Percentiles rank a stretch among this genome's conserved stretches.
Conservation (phyloP, 2,329 filamentous ascomycete genomes). For the Dendrostoma leiphaemia region DNA sequence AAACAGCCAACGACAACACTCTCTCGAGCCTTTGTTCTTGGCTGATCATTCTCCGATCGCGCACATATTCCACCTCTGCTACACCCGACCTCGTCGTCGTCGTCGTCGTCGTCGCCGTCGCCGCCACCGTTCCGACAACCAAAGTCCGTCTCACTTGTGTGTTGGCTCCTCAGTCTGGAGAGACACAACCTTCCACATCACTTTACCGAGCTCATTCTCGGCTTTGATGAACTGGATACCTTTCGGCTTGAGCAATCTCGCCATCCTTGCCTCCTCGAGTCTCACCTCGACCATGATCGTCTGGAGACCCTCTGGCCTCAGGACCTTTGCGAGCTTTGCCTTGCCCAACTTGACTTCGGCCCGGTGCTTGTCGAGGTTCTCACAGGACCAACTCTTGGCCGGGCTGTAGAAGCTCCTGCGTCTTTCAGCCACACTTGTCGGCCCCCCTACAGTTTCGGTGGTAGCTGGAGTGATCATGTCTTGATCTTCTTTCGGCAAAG, state of each 20-base stretch:
- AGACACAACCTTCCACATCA: neutral
- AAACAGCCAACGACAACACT: neutral
- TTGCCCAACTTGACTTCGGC: slow-evolving; percentile 1
- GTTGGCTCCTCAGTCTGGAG: no score
- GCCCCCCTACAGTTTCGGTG: neutral
- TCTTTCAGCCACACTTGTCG: neutral
- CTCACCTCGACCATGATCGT: neutral
- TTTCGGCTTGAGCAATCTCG: neutral
- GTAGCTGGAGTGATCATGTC: neutral
- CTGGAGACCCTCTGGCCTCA: neutral
- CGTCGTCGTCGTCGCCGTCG: neutral
- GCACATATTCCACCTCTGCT: neutral
- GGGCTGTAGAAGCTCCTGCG: neutral
- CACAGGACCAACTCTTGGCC: neutral
- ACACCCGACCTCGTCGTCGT: neutral
- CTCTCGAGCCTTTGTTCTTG: neutral
- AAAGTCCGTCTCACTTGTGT: no score
- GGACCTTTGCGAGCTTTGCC: neutral
- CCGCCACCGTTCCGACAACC: neutral
- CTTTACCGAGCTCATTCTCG: neutral
- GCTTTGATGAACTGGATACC: neutral
- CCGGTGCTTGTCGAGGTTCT: neutral
- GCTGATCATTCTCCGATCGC: neutral
- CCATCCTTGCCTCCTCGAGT: slow-evolving; percentile 5
- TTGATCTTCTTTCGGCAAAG: neutral